phyloP scores from a whole-genome alignment of 2,329 filamentous ascomycete species.

The Whalleya microplaca region DNA sequence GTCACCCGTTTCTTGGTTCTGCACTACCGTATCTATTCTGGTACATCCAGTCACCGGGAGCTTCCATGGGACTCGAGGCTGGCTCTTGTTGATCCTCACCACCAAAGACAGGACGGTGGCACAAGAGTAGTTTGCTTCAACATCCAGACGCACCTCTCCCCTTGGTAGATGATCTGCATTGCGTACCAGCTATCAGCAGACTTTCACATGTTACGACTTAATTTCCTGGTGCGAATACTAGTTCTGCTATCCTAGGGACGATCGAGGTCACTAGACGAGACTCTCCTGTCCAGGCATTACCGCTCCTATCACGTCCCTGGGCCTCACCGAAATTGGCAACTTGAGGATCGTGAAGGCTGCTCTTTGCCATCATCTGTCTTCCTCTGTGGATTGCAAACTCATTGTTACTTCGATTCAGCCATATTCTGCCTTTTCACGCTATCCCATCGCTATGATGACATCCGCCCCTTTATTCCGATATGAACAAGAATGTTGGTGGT shows the following conservation, averaged over 20 bases:
- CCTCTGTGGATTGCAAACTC: not conserved
- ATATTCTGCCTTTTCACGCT: not conserved
- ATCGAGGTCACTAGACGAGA: not conserved
- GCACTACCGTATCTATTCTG: not conserved
- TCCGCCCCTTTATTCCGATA: not conserved
- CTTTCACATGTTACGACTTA: slow-evolving; percentile 6
- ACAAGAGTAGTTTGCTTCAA: slow-evolving; percentile 7
- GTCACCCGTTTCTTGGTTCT: slow-evolving; percentile 19
- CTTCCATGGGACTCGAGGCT: slow-evolving; percentile 1
- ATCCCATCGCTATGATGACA: not conserved
- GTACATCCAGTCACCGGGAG: slow-evolving; percentile 11
- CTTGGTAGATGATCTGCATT: slow-evolving; percentile 17
- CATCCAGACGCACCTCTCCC: not conserved
- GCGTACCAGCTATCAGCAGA: slow-evolving; percentile 13
- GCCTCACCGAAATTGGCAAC: slow-evolving; percentile 14
- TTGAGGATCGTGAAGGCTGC: not conserved
- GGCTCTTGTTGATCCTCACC: not conserved
- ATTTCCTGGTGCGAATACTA: not conserved
- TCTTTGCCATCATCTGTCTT: not conserved
- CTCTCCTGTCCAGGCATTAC: not conserved
- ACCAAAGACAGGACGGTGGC: slow-evolving; percentile 10
- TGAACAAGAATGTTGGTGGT: not conserved
- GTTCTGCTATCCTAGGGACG: not conserved
- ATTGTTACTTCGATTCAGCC: not conserved
- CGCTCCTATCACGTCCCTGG: slow-evolving; percentile 16